These are phyloP conservation scores for Camellia japonica DNA, from an alignment of 148 eudicot species.

Conservation along the genomic window DNA sequence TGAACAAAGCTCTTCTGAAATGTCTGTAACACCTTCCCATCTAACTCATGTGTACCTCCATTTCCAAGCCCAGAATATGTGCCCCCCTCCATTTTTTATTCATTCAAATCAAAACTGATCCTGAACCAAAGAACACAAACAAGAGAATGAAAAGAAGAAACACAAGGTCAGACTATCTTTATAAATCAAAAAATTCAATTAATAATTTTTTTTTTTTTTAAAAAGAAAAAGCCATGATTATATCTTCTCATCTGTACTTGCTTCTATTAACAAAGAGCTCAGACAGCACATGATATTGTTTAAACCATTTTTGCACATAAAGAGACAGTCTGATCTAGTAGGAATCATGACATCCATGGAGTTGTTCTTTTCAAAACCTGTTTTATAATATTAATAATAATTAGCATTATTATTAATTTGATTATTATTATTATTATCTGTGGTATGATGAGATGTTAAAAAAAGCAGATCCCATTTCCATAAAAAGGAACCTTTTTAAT, in stretches of 20 bases:
- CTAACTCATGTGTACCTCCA: constrained; percentile 37
- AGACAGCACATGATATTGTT: constrained; percentile 32
- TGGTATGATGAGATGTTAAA: constrained; percentile 46
- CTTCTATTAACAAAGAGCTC: constrained; percentile 10
- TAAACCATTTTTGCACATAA: constrained; percentile 23
- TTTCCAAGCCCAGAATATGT: constrained; percentile 61
- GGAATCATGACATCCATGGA: constrained; percentile 31
- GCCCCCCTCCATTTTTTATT: constrained; percentile 56
- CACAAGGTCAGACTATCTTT: constrained; percentile 3
- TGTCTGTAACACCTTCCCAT: constrained; percentile 56
- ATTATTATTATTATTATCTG: constrained; percentile 18
- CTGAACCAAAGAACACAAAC: constrained; percentile 27
- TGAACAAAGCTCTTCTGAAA: constrained; percentile 73
- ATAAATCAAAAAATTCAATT: no score
- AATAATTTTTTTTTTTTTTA: no score
- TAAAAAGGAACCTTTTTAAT: constrained; percentile 49
- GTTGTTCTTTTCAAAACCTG: constrained; percentile 8
- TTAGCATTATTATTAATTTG: background rate
- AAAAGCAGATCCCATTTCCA: constrained; percentile 76
- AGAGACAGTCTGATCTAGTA: constrained; percentile 35
- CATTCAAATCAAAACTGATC: constrained; percentile 18
- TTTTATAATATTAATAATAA: background rate
- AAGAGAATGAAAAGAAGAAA: background rate
- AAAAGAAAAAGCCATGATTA: constrained; percentile 11
- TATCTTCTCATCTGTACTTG: constrained; percentile 24